Conservation (phyloP, 2,329 filamentous ascomycete species). For the Botryotinia convoluta region DNA sequence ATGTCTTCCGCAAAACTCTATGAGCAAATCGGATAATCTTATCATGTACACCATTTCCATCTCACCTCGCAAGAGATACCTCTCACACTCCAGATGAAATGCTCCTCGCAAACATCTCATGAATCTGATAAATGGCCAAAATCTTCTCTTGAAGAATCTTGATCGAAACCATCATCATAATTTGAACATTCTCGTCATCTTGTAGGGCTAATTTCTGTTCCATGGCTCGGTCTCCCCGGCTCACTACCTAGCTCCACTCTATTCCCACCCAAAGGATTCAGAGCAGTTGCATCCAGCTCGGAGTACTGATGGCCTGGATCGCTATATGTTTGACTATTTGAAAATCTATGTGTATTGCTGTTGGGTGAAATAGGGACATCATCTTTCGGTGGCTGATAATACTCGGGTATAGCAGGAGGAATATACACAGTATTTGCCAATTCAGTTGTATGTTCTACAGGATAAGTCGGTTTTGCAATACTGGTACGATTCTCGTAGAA, state of each 20-base stretch:
- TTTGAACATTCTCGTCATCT: not conserved
- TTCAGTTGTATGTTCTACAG: not conserved
- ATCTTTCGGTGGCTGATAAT: not conserved
- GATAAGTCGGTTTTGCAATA: not conserved
- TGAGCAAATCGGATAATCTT: too few species aligned
- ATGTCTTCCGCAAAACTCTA: not conserved
- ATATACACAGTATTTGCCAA: slow-evolving; percentile 3
- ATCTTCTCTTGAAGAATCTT: too few species aligned
- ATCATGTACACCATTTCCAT: not conserved
- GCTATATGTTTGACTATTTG: not conserved
- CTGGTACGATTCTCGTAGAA: not conserved
- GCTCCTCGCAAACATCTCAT: not conserved
- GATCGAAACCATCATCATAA: too few species aligned
- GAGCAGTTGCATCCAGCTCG: not conserved
- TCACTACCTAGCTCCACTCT: not conserved
- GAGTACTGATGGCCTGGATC: not conserved
- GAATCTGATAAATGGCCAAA: too few species aligned
- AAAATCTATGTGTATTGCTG: not conserved
- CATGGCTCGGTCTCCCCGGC: not conserved
- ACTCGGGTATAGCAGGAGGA: not conserved
- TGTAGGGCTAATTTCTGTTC: not conserved
- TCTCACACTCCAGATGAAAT: not conserved
- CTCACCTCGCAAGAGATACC: too few species aligned
- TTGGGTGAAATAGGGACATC: not conserved
- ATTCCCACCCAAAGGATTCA: not conserved